phyloP scores from a whole-genome alignment of 805 yeast genomes.

The Candida oleophila region DNA sequence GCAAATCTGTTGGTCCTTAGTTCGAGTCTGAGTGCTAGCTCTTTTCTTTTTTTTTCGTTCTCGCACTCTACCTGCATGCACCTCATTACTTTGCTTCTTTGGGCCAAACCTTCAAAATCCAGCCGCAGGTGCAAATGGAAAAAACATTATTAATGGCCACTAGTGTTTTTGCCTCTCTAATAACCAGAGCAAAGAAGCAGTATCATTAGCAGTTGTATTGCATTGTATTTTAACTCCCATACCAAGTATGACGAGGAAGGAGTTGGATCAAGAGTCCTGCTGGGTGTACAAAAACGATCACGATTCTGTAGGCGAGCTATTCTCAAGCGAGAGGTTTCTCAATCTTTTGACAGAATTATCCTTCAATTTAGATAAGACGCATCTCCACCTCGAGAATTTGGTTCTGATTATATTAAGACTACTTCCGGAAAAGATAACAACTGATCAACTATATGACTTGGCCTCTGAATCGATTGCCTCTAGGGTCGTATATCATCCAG shows the following conservation, averaged over 20 bases:
- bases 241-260: not conserved
- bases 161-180: too few relatives aligned
- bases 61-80: not conserved
- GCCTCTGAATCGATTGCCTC: slow-evolving; percentile 35
- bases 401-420: not conserved
- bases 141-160: too few relatives aligned
- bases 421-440: not conserved
- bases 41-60: slow-evolving; percentile 26
- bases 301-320: not conserved
- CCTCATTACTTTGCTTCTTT: slow-evolving; percentile 1
- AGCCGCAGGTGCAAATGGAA: not conserved
- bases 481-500: slow-evolving; percentile 33
- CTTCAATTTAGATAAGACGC: slow-evolving; percentile 13
- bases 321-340: slow-evolving; percentile 7
- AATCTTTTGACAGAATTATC: slow-evolving; percentile 9
- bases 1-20: slow-evolving; percentile 99
- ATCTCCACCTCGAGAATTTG: slow-evolving; percentile 13
- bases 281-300: not conserved
- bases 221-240: too few relatives aligned
- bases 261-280: not conserved
- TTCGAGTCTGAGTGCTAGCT: slow-evolving; percentile 94
- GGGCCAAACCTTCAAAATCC: not conserved
- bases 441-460: slow-evolving; percentile 25
- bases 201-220: too few relatives aligned
- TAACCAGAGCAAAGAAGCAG: too few relatives aligned